Conservation (phyloP, 75 land plant genomes). For the Selaginella tamariscina region DNA sequence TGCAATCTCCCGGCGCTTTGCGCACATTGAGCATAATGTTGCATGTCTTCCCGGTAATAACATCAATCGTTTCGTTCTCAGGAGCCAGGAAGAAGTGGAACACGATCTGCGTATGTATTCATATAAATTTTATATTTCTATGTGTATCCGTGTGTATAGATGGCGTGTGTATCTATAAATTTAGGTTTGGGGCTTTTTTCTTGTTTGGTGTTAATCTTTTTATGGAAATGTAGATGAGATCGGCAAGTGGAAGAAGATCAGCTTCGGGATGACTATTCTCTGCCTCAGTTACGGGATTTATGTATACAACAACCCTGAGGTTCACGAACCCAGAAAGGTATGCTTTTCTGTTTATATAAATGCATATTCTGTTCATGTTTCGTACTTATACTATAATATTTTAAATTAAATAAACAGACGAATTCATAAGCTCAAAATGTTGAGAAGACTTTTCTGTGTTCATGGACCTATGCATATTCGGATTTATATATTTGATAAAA, state of each 20-base stretch:
- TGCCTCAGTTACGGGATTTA: neutral
- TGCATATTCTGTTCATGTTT: no score
- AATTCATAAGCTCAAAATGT: no score
- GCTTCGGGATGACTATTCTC: neutral
- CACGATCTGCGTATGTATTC: neutral
- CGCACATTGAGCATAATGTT: neutral
- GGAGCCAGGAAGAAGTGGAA: neutral
- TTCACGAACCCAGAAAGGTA: neutral
- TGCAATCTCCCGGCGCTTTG: neutral
- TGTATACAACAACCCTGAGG: neutral
- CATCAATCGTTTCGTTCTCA: neutral
- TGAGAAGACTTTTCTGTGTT: no score
- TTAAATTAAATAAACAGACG: no score
- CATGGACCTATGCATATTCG: no score
- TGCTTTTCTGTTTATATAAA: no score
- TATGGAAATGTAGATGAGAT: neutral
- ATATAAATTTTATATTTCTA: no score
- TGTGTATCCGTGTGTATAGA: no score
- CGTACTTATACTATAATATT: no score
- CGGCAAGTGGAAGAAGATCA: neutral
- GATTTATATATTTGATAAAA: no score
- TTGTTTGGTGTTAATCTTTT: neutral
- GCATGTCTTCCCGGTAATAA: neutral
- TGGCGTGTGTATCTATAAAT: no score
- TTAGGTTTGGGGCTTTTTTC: no score